Evolutionary conservation across 208 protist species (phyloP), one percentile per base, ranked within the genome.

Genomic region (Wallacemonas collosoma): DNA sequence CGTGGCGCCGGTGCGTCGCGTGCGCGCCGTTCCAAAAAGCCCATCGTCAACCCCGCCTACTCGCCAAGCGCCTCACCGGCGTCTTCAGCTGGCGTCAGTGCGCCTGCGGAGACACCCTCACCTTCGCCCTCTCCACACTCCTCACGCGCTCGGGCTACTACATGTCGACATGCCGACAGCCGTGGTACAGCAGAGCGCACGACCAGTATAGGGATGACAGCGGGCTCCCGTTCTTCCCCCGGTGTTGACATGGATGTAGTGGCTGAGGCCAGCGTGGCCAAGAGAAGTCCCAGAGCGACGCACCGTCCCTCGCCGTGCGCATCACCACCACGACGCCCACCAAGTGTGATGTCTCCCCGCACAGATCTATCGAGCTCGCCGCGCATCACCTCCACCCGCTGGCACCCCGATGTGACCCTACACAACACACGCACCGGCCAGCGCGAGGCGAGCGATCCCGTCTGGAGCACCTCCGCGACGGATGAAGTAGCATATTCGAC

Each of bases 41-140:
- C 38, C 38, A 0, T 62, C 35, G 36, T n/a, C 5, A 38, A 1
- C 26, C 56, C 56, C 3, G 35, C 26, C 4, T 62, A 62, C 56
- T 62, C 56, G 3, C 56, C 56, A 15, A 62, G 56, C 56, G 38
- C n/a, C 14, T 58, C 53, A 38, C 53, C 53, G 9, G 11, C 56
- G 36, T 41, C 26, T 38, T 4, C 7, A 6, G 56, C 36, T 6
- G 11, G 5, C 4, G 8, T 9, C 36, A 41, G 6, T 36, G 36
- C 17, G 26, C 4, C 17, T 5, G 26, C 38, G 7, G 7, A n/a
- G 56, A 9, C 56, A 15, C 14, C 8, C 26, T 62, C 56, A 4
- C 38, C 56, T 5, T 62, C 56, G 7, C 56, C 56, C 14, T 62
- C 56, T 8, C 56, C 56, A 5, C 56, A 26, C 26, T 8, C 56